phyloP scores from a whole-genome alignment of 805 yeast genomes.

The Ogataea salicorniae region DNA sequence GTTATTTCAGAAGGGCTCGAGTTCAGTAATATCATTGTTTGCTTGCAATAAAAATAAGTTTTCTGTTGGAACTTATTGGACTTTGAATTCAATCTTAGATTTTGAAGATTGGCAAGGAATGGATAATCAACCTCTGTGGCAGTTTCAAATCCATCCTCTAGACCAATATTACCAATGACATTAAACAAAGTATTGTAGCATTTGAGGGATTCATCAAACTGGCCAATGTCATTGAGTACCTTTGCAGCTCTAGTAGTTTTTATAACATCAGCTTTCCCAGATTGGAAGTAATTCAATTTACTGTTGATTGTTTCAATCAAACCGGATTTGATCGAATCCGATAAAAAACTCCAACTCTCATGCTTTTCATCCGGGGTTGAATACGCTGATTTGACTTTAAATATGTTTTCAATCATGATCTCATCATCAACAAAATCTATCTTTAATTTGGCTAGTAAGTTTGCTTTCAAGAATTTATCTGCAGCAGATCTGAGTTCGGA shows the following conservation, averaged over 20 bases:
- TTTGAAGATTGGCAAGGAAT: slow-evolving; percentile 6
- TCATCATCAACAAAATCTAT: slow-evolving; percentile 27
- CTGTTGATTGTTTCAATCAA: slow-evolving; percentile 48
- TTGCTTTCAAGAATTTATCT: slow-evolving; percentile 27
- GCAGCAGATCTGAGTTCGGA: slow-evolving; percentile 18
- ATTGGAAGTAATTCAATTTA: slow-evolving; percentile 38
- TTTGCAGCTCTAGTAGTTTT: slow-evolving; percentile 31
- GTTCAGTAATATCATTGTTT: slow-evolving; percentile 18
- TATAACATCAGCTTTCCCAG: slow-evolving; percentile 8
- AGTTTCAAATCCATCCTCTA: slow-evolving; percentile 15
- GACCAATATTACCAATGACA: slow-evolving; percentile 9
- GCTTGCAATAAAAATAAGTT: slow-evolving; percentile 18
- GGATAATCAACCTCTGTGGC: slow-evolving; percentile 7
- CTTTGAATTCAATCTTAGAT: neutral
- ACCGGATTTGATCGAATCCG: slow-evolving; percentile 41
- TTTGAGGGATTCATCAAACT: slow-evolving; percentile 55
- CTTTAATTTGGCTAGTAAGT: slow-evolving; percentile 27
- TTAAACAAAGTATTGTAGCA: slow-evolving; percentile 43
- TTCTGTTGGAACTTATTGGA: slow-evolving; percentile 18
- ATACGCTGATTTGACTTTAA: slow-evolving; percentile 35
- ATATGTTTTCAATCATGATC: slow-evolving; percentile 31
- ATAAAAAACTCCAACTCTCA: slow-evolving; percentile 49
- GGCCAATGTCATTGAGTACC: slow-evolving; percentile 42
- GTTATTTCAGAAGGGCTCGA: slow-evolving; percentile 25
- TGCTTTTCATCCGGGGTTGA: slow-evolving; percentile 32